These are phyloP conservation scores for Nannizziopsis arthrosporioides DNA, from an alignment of 2,329 filamentous ascomycete genomes.

Conservation along the genomic window DNA sequence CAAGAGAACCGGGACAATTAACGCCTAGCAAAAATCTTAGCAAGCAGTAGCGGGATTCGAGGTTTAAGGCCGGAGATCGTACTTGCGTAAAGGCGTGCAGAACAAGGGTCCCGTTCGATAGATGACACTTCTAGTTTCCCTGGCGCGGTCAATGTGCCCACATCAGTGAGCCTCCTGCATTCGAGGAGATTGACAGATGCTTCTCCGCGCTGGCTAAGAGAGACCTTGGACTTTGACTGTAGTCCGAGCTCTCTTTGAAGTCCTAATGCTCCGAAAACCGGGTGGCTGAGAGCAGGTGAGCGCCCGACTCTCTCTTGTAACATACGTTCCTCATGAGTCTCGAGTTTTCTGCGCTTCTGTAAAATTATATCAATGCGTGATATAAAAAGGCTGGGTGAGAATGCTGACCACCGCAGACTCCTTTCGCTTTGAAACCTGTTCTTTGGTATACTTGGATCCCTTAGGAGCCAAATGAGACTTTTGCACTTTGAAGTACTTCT, in stretches of 20 bases:
- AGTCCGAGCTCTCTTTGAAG: conserved; percentile 24
- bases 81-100: conserved; percentile 30
- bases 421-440: conserved; percentile 11
- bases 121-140: conserved; percentile 22
- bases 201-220: conserved; percentile 21
- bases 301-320: conserved; percentile 27
- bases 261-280: conserved; percentile 18
- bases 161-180: conserved; percentile 23
- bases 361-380: neutral
- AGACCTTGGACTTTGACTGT: conserved; percentile 15
- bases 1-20: conserved; percentile 1
- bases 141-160: conserved; percentile 16
- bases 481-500: conserved; percentile 59
- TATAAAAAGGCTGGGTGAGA: neutral
- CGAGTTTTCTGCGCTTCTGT: conserved; percentile 23
- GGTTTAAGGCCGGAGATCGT: neutral
- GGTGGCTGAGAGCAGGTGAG: conserved; percentile 21
- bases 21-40: conserved; percentile 11
- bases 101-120: conserved; percentile 26
- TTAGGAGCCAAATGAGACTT: conserved; percentile 39
- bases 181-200: conserved; percentile 26
- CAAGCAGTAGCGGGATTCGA: neutral
- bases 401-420: conserved; percentile 11
- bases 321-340: conserved; percentile 20
- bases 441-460: conserved; percentile 15